Base-by-base conservation (phyloP, 768 basidiomycete genomes). In the Cubamyces lactineus region DNA sequence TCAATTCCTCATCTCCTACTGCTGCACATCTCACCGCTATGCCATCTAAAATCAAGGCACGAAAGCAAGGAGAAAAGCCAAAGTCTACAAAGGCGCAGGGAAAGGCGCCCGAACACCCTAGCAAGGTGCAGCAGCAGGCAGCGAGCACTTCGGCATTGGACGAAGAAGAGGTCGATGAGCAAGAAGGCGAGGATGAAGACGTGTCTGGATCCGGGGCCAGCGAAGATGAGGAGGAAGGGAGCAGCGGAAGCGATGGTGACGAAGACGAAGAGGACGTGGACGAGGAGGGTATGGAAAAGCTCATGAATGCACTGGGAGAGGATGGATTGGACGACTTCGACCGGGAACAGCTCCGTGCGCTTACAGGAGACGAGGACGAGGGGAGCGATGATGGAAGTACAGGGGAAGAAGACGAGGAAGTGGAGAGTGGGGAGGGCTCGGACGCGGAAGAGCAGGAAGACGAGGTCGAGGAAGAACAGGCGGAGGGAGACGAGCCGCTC, bases 271-370 rank as follows among this genome's bases (percentile, higher is more conserved):
- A 82, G 47, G 84, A 78, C 26, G 75, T 85, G 5, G 82, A 85
- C 65, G 80, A 84, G 64, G 78, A 79, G 66, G 86, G 85, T n/a
- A 81, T 85, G 80, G 75, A 79, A 66, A 74, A 80, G 48, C 75
- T 87, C 5, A 79, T 86, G 75, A 78, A 80, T 16, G 79, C 83
- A 11, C 71, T 87, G 26, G 87, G 86, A 13, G 87, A 88, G 21
- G 85, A 89, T 62, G 86, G 82, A 1, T 70, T 89, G 60, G 83
- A 88, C 67, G 87, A 89, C 23, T 83, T 85, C 68, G 88, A 84
- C 51, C 77, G 79, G 58, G 83, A 81, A 28, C 81, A 87, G 68
- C 74, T 90, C 46, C 75, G 73, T 49, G 71, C 75, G 45, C 70
- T 83, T 24, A 66, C 79, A 6, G 79, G 73, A 21, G 69, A 71